Conservation (phyloP, 2,329 filamentous ascomycete genomes). For the Clonostachys rosea region DNA sequence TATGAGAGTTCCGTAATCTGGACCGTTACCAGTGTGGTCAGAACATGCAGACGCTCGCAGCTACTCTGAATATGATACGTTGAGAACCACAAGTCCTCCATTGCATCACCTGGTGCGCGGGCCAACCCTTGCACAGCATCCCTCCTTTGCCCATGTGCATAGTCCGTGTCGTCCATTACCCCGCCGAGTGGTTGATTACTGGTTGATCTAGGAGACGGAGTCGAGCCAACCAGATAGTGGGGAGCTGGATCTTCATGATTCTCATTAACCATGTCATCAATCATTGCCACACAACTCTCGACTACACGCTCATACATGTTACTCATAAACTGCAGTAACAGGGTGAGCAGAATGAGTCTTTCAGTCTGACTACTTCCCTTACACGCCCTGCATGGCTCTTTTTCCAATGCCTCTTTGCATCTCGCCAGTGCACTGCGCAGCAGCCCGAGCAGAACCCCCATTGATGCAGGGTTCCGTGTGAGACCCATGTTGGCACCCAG, state of each 20-base stretch:
- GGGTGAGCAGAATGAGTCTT: no score
- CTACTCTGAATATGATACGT: not conserved
- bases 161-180: no score
- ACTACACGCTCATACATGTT: no score
- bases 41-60: not conserved
- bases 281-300: no score
- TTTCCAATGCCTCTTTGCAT: not conserved
- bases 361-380: not conserved
- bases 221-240: no score
- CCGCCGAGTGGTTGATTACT: no score
- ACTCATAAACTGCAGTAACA: no score
- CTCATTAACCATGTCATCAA: no score
- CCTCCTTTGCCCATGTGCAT: no score
- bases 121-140: no score
- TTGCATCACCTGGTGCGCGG: not conserved
- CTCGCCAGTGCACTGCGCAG: not conserved
- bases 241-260: no score
- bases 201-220: no score
- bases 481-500: not conserved
- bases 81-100: constrained; percentile 2
- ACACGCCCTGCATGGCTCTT: not conserved
- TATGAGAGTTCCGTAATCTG: not conserved
- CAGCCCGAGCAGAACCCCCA: not conserved
- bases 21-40: not conserved
- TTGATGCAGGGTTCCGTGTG: not conserved